Conservation (phyloP, 2,329 filamentous ascomycete genomes). For the Coleophoma crateriformis region DNA sequence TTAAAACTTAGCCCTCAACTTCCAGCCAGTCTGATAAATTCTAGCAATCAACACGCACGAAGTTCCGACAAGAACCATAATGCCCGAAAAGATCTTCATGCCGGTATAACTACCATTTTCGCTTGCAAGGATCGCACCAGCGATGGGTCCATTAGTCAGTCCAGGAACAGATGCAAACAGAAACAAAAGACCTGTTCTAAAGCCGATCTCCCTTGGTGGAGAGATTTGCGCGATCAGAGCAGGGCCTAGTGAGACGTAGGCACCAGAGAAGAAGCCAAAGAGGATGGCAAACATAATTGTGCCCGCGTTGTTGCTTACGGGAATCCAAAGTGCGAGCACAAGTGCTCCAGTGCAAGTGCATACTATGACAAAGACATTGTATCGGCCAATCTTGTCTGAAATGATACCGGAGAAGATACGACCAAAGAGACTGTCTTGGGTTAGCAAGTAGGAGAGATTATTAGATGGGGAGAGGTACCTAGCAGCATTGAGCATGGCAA, state of each 20-base stretch:
- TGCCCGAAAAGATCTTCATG: constrained; percentile 14
- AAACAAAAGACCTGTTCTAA: constrained; percentile 9
- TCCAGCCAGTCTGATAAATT: constrained; percentile 3
- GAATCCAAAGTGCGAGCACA: constrained; percentile 21
- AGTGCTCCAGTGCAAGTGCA: constrained; percentile 15
- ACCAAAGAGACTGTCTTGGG: constrained; percentile 11
- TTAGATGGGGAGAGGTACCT: constrained; percentile 17
- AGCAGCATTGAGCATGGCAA: constrained; percentile 43
- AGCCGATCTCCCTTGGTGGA: constrained; percentile 8
- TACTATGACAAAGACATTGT: constrained; percentile 19
- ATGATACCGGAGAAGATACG: constrained; percentile 23
- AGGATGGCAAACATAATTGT: constrained; percentile 21
- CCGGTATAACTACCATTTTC: constrained; percentile 6
- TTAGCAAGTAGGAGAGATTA: background rate
- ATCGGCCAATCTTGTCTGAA: constrained; percentile 22
- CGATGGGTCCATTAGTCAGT: constrained; percentile 10
- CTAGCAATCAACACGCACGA: background rate
- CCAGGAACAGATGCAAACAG: constrained; percentile 5
- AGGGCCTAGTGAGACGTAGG: constrained; percentile 15
- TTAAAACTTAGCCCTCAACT: background rate
- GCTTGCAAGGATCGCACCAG: constrained; percentile 4
- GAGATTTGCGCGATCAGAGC: constrained; percentile 5
- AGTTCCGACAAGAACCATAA: constrained; percentile 8
- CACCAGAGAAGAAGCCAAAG: constrained; percentile 25
- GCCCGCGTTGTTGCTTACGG: constrained; percentile 13